A percentile compares a stretch with the other conserved stretches of the same genome.
Evolutionary conservation across 352 stramenopile species (phyloP).

Genomic region (Nannochloropsis limnetica): DNA sequence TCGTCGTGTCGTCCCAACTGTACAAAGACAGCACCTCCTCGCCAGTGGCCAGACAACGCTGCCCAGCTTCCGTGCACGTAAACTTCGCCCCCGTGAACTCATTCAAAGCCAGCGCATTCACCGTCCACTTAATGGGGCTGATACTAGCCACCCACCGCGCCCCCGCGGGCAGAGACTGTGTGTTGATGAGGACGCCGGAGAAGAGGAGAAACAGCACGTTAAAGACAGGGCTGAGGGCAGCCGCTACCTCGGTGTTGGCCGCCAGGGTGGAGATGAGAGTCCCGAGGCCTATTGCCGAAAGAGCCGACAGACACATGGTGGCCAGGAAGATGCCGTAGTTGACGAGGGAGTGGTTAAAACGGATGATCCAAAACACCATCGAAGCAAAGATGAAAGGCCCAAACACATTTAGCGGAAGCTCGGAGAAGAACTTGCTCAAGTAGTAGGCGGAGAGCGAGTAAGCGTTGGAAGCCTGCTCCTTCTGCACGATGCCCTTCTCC

Average conservation of each 20-base stretch:
- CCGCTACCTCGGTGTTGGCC: background rate
- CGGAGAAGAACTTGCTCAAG: constrained; percentile 8
- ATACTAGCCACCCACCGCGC: background rate
- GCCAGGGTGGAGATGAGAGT: constrained; percentile 21
- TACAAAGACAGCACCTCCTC: constrained; percentile 32
- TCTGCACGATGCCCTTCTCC: constrained; percentile 17
- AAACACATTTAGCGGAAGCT: background rate
- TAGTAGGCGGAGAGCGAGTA: constrained; percentile 17
- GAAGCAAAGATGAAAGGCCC: background rate
- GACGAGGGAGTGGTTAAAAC: constrained; percentile 9
- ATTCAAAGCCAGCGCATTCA: background rate
- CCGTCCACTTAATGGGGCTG: constrained; percentile 32
- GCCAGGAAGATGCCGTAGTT: constrained; percentile 24
- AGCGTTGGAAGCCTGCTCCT: constrained; percentile 18
- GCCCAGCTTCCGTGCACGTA: background rate
- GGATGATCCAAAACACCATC: constrained; percentile 29
- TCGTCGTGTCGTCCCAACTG: background rate
- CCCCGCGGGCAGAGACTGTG: background rate
- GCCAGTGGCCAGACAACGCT: constrained; percentile 17
- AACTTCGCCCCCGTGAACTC: constrained; percentile 3
- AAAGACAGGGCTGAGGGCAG: background rate
- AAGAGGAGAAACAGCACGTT: constrained; percentile 13
- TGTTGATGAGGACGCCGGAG: constrained; percentile 11
- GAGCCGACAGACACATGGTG: background rate
- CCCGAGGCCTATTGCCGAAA: background rate